A percentile compares a stretch with the other conserved stretches of the same genome.
These are phyloP conservation scores for Lactarius vividus DNA, from an alignment of 768 basidiomycete species.

Conservation along the genomic window DNA sequence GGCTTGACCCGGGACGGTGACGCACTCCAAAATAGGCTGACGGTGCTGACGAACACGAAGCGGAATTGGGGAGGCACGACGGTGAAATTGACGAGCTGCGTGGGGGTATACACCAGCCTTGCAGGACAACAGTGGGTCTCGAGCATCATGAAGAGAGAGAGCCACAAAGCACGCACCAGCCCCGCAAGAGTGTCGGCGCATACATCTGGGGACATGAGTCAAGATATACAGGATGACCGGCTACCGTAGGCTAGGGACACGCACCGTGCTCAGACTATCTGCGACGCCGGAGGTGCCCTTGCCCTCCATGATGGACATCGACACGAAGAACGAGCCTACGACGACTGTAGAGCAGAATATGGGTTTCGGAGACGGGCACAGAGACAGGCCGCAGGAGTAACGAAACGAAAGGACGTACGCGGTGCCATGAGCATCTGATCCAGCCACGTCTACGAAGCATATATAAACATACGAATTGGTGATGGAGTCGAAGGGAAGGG, in stretches of 20 bases:
- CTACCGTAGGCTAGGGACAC: neutral
- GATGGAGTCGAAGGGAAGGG: neutral
- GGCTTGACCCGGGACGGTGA: slow-evolving; percentile 19
- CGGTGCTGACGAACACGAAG: slow-evolving; percentile 69
- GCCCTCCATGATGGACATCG: slow-evolving; percentile 80
- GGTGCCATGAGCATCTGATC: slow-evolving; percentile 82
- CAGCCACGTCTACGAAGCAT: slow-evolving; percentile 59
- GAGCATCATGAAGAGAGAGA: neutral
- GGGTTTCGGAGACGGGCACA: slow-evolving; percentile 4
- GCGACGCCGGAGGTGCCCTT: slow-evolving; percentile 53
- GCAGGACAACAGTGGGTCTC: slow-evolving; percentile 7
- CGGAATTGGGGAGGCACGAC: slow-evolving; percentile 75
- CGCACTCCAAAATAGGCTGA: slow-evolving; percentile 83
- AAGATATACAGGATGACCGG: neutral
- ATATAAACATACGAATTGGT: neutral
- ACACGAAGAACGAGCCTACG: slow-evolving; percentile 61
- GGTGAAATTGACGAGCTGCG: slow-evolving; percentile 77
- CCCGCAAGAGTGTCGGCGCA: slow-evolving; percentile 67
- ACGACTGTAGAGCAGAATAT: slow-evolving; percentile 33
- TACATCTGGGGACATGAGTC: slow-evolving; percentile 49
- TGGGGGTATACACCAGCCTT: slow-evolving; percentile 73
- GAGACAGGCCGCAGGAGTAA: neutral
- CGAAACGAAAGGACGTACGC: slow-evolving; percentile 38
- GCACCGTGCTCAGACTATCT: slow-evolving; percentile 43
- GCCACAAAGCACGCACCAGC: slow-evolving; percentile 50